phyloP scores from a whole-genome alignment of 2,329 filamentous ascomycete species.

The Colletotrichum brevisporum region DNA sequence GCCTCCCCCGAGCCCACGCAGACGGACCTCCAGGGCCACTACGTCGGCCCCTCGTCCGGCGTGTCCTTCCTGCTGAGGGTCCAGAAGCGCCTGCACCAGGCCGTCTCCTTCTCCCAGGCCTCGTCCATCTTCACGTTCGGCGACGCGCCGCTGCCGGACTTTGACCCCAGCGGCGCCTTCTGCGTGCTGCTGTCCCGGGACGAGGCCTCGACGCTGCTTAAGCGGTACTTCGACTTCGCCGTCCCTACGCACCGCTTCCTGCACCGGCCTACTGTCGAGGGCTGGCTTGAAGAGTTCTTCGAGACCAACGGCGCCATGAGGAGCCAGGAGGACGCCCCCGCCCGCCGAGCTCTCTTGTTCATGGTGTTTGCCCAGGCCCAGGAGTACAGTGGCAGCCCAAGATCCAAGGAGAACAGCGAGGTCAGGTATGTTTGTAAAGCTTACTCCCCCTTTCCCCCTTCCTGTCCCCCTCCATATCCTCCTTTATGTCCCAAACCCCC shows the following conservation, averaged over 20 bases:
- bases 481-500: not conserved
- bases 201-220: slow-evolving; percentile 55
- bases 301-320: slow-evolving; percentile 50
- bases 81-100: slow-evolving; percentile 48
- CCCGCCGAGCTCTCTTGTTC: slow-evolving; percentile 61
- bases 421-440: slow-evolving; percentile 27
- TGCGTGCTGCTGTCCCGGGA: slow-evolving; percentile 58
- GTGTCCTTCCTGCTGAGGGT: slow-evolving; percentile 49
- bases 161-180: slow-evolving; percentile 49
- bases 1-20: slow-evolving; percentile 53
- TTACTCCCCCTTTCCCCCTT: not conserved
- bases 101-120: slow-evolving; percentile 48
- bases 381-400: slow-evolving; percentile 50
- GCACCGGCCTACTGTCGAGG: slow-evolving; percentile 64
- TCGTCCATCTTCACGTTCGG: slow-evolving; percentile 64
- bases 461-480: not conserved
- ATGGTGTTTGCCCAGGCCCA: slow-evolving; percentile 66
- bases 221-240: slow-evolving; percentile 69
- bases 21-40: slow-evolving; percentile 50
- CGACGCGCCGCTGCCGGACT: slow-evolving; percentile 62
- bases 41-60: slow-evolving; percentile 50
- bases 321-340: slow-evolving; percentile 43
- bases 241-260: slow-evolving; percentile 70
- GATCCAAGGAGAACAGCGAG: slow-evolving; percentile 28
- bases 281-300: slow-evolving; percentile 62